Evolutionary conservation across 1,284 basidiomycete species (phyloP).

Genomic region (Sanguinoderma infundibulare): DNA sequence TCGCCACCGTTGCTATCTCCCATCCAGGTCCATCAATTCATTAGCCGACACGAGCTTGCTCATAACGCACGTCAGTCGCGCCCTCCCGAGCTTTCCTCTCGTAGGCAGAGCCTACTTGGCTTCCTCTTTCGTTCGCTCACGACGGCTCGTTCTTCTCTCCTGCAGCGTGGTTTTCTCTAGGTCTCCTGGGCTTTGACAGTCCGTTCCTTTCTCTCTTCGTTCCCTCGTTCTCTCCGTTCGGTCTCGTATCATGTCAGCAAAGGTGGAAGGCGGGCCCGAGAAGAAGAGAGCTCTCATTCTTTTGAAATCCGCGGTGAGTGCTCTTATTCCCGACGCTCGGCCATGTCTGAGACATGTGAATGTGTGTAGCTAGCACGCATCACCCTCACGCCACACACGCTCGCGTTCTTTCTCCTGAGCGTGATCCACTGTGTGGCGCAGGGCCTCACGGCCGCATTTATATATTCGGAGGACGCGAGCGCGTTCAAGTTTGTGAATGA

Average conservation of each 20-base stretch:
- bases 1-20: constrained; percentile 21
- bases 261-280: constrained; percentile 5
- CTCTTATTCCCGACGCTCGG: not conserved
- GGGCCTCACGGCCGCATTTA: constrained; percentile 50
- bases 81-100: constrained; percentile 7
- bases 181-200: constrained; percentile 24
- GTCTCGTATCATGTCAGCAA: not conserved
- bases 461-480: constrained; percentile 49
- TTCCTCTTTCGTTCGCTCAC: constrained; percentile 6
- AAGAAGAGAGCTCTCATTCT: constrained; percentile 11
- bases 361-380: constrained; percentile 37
- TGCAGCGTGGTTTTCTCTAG: constrained; percentile 5
- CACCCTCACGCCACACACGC: constrained; percentile 41
- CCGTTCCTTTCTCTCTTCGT: constrained; percentile 2
- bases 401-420: constrained; percentile 50
- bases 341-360: too few relatives aligned
- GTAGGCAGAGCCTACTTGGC: constrained; percentile 14
- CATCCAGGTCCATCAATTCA: constrained; percentile 1
- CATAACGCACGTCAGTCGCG: constrained; percentile 9
- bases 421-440: constrained; percentile 40
- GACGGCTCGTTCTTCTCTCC: not conserved
- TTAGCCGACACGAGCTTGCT: constrained; percentile 5
- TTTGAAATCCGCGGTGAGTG: constrained; percentile 22
- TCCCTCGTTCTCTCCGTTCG: not conserved
- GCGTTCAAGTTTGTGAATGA: constrained; percentile 42